Conservation (phyloP, 208 protist species). For the Crithidia brevicula region DNA sequence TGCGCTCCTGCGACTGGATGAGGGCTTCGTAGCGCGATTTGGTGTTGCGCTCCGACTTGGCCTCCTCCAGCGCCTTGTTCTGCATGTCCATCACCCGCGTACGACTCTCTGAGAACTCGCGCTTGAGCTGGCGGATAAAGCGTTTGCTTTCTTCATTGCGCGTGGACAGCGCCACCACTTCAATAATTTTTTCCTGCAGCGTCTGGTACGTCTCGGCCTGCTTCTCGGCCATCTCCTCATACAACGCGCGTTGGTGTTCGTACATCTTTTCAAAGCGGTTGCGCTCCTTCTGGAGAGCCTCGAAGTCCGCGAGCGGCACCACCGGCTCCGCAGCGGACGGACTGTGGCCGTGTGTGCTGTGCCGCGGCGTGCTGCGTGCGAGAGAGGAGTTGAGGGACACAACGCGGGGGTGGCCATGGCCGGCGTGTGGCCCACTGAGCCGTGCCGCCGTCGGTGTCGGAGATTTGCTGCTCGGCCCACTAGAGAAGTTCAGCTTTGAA, state of each 20-base stretch:
- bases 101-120: constrained; percentile 83
- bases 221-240: constrained; percentile 84
- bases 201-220: constrained; percentile 70
- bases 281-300: constrained; percentile 71
- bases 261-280: constrained; percentile 90
- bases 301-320: constrained; percentile 62
- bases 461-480: constrained; percentile 30
- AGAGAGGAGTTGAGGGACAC: constrained; percentile 34
- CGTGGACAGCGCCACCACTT: constrained; percentile 85
- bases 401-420: background rate
- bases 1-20: constrained; percentile 62
- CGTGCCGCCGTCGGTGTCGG: constrained; percentile 55
- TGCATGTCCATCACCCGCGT: constrained; percentile 84
- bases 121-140: constrained; percentile 90
- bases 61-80: constrained; percentile 74
- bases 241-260: constrained; percentile 84
- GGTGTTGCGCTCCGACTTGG: constrained; percentile 49
- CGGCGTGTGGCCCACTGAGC: constrained; percentile 13
- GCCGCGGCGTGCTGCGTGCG: constrained; percentile 23
- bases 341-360: constrained; percentile 17
- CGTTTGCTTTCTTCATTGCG: constrained; percentile 90
- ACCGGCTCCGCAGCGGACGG: constrained; percentile 34
- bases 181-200: constrained; percentile 88
- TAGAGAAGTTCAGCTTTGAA: constrained; percentile 34
- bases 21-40: constrained; percentile 63